phyloP scores from a whole-genome alignment of 495 filamentous ascomycete species.

The Viridothelium virens region DNA sequence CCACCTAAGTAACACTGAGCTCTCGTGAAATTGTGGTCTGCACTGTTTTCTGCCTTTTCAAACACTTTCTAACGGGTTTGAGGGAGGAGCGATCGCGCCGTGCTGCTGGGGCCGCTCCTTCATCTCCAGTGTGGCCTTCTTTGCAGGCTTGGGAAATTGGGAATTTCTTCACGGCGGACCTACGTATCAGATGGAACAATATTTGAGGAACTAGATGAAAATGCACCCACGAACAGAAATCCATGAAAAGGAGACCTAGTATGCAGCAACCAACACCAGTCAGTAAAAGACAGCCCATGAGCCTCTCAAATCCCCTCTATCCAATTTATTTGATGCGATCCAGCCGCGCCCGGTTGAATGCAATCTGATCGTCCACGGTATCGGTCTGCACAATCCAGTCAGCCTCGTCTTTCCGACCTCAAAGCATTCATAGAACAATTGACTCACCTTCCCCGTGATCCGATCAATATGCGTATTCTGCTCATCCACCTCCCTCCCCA shows the following conservation, averaged over 20 bases:
- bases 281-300: not conserved
- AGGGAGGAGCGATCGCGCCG: too few species aligned
- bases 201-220: too few species aligned
- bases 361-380: slow-evolving; percentile 62
- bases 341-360: slow-evolving; percentile 57
- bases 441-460: slow-evolving; percentile 58
- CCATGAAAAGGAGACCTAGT: not conserved
- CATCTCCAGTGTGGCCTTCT: too few species aligned
- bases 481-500: slow-evolving; percentile 63
- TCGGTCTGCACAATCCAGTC: slow-evolving; percentile 43
- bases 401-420: not conserved
- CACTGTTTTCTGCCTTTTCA: too few species aligned
- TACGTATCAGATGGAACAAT: too few species aligned
- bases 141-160: too few species aligned
- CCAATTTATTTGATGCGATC: slow-evolving; percentile 44
- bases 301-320: not conserved
- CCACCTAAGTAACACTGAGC: too few species aligned
- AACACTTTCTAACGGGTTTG: too few species aligned
- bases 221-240: not conserved
- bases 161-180: too few species aligned
- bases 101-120: too few species aligned
- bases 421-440: too few species aligned
- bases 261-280: not conserved
- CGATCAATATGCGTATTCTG: slow-evolving; percentile 68
- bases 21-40: too few species aligned